Evolutionary conservation across 1,284 basidiomycete species (phyloP).

Genomic region (Porphyrellus sp.): DNA sequence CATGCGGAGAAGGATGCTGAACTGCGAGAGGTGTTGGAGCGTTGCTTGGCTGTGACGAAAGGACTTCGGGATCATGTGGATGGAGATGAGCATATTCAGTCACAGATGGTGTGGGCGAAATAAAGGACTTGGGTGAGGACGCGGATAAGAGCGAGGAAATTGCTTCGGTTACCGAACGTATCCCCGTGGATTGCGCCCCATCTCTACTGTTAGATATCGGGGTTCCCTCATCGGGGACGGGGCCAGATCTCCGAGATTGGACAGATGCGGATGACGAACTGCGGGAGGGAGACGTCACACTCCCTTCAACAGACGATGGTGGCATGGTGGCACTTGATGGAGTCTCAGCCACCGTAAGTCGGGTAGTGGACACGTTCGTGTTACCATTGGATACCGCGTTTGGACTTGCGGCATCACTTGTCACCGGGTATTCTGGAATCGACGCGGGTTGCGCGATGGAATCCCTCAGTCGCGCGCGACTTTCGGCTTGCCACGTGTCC

Average conservation of each 20-base stretch:
- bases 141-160: slow-evolving; percentile 23
- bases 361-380: slow-evolving; percentile 9
- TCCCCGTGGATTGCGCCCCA: slow-evolving; percentile 1
- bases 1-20: slow-evolving; percentile 12
- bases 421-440: slow-evolving; percentile 1
- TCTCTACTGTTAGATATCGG: background rate
- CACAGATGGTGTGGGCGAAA: background rate
- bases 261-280: background rate
- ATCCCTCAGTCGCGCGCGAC: slow-evolving; percentile 42
- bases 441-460: slow-evolving; percentile 5
- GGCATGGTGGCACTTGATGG: background rate
- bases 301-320: background rate
- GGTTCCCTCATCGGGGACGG: background rate
- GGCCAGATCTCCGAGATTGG: background rate
- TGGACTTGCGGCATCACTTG: background rate
- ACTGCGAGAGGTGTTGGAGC: background rate
- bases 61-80: slow-evolving; percentile 9
- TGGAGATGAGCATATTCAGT: slow-evolving; percentile 8
- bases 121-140: slow-evolving; percentile 6
- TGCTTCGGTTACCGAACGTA: slow-evolving; percentile 19
- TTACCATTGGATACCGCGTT: slow-evolving; percentile 3
- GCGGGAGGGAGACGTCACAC: background rate
- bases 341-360: background rate
- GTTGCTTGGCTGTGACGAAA: slow-evolving; percentile 7
- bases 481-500: slow-evolving; percentile 73